Conservation (phyloP, 2,329 filamentous ascomycete species). For the Colletotrichum trifolii region DNA sequence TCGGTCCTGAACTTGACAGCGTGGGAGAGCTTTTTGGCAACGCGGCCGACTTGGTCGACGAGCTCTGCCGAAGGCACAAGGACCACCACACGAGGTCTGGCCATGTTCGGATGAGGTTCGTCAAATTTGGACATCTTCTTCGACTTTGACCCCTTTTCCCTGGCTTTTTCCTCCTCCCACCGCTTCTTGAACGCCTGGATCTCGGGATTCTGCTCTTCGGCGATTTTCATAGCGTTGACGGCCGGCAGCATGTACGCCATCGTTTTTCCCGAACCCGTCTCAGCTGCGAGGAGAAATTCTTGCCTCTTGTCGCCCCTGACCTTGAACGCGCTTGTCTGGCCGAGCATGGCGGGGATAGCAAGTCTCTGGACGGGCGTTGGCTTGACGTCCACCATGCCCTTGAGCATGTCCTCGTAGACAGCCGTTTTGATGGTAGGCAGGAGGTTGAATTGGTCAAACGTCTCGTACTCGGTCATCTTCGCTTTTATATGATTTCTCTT, state of each 20-base stretch:
- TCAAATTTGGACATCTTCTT: slow-evolving; percentile 71
- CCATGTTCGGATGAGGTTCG: slow-evolving; percentile 78
- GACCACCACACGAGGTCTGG: slow-evolving; percentile 84
- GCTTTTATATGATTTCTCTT: slow-evolving; percentile 65
- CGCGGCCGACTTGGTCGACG: slow-evolving; percentile 83
- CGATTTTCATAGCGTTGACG: slow-evolving; percentile 85
- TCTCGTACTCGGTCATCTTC: slow-evolving; percentile 74
- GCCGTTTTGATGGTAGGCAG: slow-evolving; percentile 78
- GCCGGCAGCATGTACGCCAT: slow-evolving; percentile 89
- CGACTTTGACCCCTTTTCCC: slow-evolving; percentile 63
- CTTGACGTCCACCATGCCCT: slow-evolving; percentile 77
- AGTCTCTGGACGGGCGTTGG: slow-evolving; percentile 92
- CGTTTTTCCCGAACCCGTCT: slow-evolving; percentile 98
- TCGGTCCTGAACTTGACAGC: slow-evolving; percentile 87
- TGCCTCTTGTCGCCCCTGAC: slow-evolving; percentile 47
- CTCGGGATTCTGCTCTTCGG: slow-evolving; percentile 70
- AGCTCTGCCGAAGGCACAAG: slow-evolving; percentile 94
- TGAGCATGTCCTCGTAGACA: slow-evolving; percentile 78
- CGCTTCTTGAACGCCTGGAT: slow-evolving; percentile 68
- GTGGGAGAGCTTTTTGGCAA: slow-evolving; percentile 87
- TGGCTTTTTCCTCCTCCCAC: slow-evolving; percentile 65
- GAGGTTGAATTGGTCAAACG: slow-evolving; percentile 84
- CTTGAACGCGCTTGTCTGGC: slow-evolving; percentile 58
- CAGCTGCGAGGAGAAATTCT: slow-evolving; percentile 87
- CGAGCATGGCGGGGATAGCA: slow-evolving; percentile 84